Conservation (phyloP, 176 grass and related monocot species). For the Triticum urartu region DNA sequence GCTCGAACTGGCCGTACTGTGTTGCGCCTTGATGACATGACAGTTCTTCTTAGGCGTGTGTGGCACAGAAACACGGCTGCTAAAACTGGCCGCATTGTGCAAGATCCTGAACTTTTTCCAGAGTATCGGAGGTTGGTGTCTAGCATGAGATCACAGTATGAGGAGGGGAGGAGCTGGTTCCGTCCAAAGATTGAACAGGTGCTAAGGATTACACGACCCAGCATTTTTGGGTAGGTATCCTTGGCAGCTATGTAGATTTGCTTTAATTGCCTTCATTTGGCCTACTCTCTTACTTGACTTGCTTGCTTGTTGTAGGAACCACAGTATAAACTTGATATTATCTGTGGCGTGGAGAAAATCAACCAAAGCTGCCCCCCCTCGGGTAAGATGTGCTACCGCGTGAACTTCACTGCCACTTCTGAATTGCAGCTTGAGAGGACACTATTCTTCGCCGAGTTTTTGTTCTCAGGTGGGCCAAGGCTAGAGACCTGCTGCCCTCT, state of each 20-base stretch:
- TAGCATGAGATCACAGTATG: not conserved
- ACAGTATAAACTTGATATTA: too few species aligned
- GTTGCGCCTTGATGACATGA: not conserved
- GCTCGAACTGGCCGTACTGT: not conserved
- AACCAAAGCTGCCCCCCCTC: too few species aligned
- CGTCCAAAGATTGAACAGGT: not conserved
- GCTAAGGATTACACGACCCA: not conserved
- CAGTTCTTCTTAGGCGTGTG: rapidly evolving
- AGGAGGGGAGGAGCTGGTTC: not conserved
- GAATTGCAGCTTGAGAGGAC: too few species aligned
- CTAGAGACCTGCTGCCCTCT: not conserved
- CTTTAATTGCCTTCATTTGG: not conserved
- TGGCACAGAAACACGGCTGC: not conserved
- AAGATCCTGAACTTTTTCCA: not conserved
- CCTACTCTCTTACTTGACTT: not conserved
- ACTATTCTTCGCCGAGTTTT: too few species aligned
- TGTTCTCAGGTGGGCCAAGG: too few species aligned
- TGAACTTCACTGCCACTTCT: too few species aligned
- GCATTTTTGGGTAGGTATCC: not conserved
- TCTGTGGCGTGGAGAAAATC: too few species aligned
- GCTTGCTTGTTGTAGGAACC: not conserved
- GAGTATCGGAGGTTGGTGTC: not conserved
- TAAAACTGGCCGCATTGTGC: not conserved
- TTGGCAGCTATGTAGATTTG: not conserved
- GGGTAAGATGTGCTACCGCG: too few species aligned